Base-by-base conservation (phyloP, 1,139 yeast genomes). In the Nakaseomyces delphensis region DNA sequence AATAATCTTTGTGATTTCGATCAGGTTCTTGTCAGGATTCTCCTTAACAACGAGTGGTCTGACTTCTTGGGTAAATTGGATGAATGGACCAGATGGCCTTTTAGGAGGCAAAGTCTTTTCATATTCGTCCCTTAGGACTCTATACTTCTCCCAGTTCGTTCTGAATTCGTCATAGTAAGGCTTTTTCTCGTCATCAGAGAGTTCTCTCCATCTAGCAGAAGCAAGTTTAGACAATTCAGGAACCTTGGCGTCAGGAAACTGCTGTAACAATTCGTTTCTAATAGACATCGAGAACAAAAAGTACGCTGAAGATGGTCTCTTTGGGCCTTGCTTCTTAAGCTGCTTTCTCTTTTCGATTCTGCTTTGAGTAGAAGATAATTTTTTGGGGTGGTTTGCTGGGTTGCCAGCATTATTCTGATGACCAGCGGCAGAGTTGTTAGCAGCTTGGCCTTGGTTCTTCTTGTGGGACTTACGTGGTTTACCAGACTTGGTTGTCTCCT, bases 271-370 rank as follows among this genome's bases (percentile, higher is more conserved):
- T 35, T 53, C 57, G 36, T 54, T 52, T 50, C 65, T 57, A 24
- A 57, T 60, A 4, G 60, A 55, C 59, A 60, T 60, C 10, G 63
- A 60, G 43, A 59, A 62, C 39, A 62, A 44, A 48, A 62, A 62
- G 43, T 62, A 62, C 3, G 65, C 65, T 20, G 65, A 60, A 21
- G 64, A 59, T 29, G 65, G 65, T 50, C 65, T 56, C 40, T 62
- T 62, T 31, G 65, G 65, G 15, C 65, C 65, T 48, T 57, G 61
- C 44, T 62, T 62, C 47, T 60, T 56, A 39, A 60, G 45, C 33
- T 53, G 56, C 43, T 60, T 60, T 45, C 64, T 53, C 45, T 57
- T 59, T 31, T 59, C 63, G 33, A 60, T 59, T 45, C 62, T 57
- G 41, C 62, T 56, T 43, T 61, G 65, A 9, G 64, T 57, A 4